phyloP scores from a whole-genome alignment of 306 rosid species.

The Alnus glutinosa region DNA sequence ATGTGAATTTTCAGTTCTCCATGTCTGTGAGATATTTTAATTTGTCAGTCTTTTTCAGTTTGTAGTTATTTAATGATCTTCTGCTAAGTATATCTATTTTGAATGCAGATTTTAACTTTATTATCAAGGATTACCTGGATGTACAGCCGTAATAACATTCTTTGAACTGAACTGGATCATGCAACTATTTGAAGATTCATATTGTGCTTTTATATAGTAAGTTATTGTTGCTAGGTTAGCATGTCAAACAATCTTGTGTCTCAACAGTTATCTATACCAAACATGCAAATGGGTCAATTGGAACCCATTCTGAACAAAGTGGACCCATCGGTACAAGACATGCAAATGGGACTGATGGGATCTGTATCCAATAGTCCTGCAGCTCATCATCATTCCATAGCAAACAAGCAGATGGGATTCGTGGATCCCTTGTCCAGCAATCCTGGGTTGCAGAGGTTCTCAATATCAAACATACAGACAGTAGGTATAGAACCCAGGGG shows the following conservation, averaged over 20 bases:
- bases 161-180: slow-evolving; percentile 28
- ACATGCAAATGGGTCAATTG: slow-evolving; percentile 61
- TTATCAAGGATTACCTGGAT: slow-evolving; percentile 5
- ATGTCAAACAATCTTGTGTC: slow-evolving; percentile 67
- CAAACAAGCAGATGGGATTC: slow-evolving; percentile 42
- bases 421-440: slow-evolving; percentile 38
- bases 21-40: neutral
- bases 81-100: neutral
- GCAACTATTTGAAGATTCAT: slow-evolving; percentile 7
- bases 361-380: slow-evolving; percentile 45
- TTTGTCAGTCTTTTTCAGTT: neutral
- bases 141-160: slow-evolving; percentile 7
- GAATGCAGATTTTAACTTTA: neutral
- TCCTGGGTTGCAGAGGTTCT: slow-evolving; percentile 42
- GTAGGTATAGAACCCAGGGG: slow-evolving; percentile 40
- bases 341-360: slow-evolving; percentile 46
- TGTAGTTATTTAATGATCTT: neutral
- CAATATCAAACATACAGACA: slow-evolving; percentile 36
- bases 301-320: slow-evolving; percentile 49
- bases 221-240: slow-evolving; percentile 31
- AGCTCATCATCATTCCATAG: slow-evolving; percentile 39
- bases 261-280: slow-evolving; percentile 43
- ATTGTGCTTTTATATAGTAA: neutral
- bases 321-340: slow-evolving; percentile 57
- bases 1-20: neutral